Conservation (phyloP, 2,329 filamentous ascomycete species). For the Neonectria coccinea region DNA sequence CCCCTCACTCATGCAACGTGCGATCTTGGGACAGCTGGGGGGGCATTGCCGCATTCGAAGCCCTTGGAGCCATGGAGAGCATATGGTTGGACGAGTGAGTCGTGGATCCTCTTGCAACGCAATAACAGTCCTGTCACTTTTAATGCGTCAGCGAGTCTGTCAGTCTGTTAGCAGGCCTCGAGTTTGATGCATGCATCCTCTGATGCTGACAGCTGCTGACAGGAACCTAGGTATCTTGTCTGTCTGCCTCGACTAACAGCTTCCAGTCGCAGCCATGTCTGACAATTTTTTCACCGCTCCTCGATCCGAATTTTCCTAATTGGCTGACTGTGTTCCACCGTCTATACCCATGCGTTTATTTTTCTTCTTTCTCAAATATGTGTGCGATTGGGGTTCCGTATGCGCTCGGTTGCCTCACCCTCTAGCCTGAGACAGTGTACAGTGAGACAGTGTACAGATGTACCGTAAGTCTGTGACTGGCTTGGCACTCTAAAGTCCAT, state of each 20-base stretch:
- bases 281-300: conserved; percentile 13
- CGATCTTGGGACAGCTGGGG: conserved; percentile 9
- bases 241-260: not conserved
- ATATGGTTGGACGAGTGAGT: not conserved
- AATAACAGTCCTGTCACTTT: not conserved
- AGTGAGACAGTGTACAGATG: too few species aligned
- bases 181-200: not conserved
- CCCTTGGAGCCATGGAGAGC: conserved; percentile 1
- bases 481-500: conserved; percentile 4
- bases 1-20: conserved; percentile 25
- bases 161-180: not conserved
- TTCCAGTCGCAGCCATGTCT: conserved; percentile 13
- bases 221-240: not conserved
- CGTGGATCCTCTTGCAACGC: not conserved
- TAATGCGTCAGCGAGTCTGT: not conserved
- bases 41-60: not conserved
- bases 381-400: conserved; percentile 1
- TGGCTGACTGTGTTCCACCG: conserved; percentile 17
- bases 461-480: conserved; percentile 1
- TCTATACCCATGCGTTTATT: conserved; percentile 9
- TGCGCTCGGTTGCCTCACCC: conserved; percentile 4
- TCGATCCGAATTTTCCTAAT: conserved; percentile 7
- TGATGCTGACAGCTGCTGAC: conserved; percentile 7
- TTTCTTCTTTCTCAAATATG: conserved; percentile 3
- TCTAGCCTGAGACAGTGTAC: conserved; percentile 12